A percentile compares a stretch with the other conserved stretches of the same genome.
Conservation (phyloP, 1,139 yeast genomes). For the Candida glucosophila region DNA sequence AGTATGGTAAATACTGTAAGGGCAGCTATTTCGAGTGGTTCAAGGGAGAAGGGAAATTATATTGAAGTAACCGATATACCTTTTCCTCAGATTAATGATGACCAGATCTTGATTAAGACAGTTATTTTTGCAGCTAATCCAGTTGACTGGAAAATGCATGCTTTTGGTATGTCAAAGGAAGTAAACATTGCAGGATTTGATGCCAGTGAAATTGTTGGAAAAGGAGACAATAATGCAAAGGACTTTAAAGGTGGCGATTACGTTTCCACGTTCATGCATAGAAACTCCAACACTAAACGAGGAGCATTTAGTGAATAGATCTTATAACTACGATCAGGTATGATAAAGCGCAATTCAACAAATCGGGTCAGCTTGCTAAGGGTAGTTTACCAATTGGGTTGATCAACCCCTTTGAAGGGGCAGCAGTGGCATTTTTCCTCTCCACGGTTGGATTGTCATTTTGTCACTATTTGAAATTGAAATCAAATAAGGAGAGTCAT, state of each 20-base stretch:
- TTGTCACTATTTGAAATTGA: slow-evolving; percentile 15
- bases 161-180: slow-evolving; percentile 11
- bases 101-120: slow-evolving; percentile 44
- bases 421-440: slow-evolving; percentile 48
- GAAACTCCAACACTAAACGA: slow-evolving; percentile 19
- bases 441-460: slow-evolving; percentile 34
- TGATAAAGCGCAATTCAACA: slow-evolving; percentile 6
- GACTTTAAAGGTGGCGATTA: slow-evolving; percentile 45
- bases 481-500: slow-evolving; percentile 13
- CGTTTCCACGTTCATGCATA: slow-evolving; percentile 17
- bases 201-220: slow-evolving; percentile 47
- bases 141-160: slow-evolving; percentile 64
- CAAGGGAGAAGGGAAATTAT: slow-evolving; percentile 14
- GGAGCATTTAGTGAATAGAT: slow-evolving; percentile 59
- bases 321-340: slow-evolving; percentile 27
- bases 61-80: slow-evolving; percentile 18
- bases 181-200: slow-evolving; percentile 52
- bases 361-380: slow-evolving; percentile 8
- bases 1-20: too few species aligned
- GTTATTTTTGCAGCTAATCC: slow-evolving; percentile 63
- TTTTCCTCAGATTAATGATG: slow-evolving; percentile 28
- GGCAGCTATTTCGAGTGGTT: slow-evolving; percentile 21
- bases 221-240: slow-evolving; percentile 48
- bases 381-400: slow-evolving; percentile 20
- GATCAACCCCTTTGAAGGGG: slow-evolving; percentile 48